Conservation (phyloP, 2,329 filamentous ascomycete species). For the Scedosporium apiospermum region DNA sequence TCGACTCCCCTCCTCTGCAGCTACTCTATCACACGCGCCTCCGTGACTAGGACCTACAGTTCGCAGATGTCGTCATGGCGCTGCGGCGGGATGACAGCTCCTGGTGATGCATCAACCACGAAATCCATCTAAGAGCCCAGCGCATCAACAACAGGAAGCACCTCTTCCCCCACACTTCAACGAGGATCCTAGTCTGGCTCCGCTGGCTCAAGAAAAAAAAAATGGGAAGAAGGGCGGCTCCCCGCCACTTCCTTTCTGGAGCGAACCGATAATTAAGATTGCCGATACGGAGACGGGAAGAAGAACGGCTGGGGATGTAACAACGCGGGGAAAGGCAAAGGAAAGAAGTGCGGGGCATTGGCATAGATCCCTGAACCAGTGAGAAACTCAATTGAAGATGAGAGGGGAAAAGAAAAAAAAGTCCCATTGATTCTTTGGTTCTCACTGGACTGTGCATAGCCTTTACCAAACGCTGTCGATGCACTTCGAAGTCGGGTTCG, state of each 20-base stretch:
- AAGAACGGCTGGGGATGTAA: background rate
- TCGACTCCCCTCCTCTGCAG: background rate
- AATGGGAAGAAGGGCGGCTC: background rate
- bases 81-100: background rate
- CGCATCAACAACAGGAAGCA: background rate
- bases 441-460: background rate
- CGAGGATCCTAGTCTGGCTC: background rate
- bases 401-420: background rate
- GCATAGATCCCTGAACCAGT: background rate
- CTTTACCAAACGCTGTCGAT: background rate
- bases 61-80: constrained; percentile 4
- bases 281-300: background rate
- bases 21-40: background rate
- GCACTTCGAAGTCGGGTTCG: background rate
- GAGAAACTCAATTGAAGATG: background rate
- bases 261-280: background rate
- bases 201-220: background rate
- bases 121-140: background rate
- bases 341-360: background rate
- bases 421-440: background rate
- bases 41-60: background rate
- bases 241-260: background rate
- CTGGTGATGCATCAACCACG: background rate
- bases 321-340: background rate
- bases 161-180: background rate